Evolutionary conservation across 768 basidiomycete species (phyloP), one percentile per base, ranked within the genome.

Genomic region (Auriscalpium orientale): DNA sequence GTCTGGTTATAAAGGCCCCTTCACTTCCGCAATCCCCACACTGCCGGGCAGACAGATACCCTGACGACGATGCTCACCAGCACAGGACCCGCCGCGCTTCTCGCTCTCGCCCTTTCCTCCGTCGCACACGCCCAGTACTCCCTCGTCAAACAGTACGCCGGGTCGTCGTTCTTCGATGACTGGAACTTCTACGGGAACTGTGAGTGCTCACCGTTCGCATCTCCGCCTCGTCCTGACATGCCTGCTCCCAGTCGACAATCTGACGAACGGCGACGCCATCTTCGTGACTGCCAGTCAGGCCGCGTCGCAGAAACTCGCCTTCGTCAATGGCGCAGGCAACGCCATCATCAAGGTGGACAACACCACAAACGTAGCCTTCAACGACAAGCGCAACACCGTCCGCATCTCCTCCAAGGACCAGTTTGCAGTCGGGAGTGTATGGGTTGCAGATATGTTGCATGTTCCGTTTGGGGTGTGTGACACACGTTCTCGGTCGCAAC

Each of bases 321-420:
- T 77, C 62, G 77, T 87, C 45, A 84, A 90, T 8, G 60, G 72
- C 16, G 84, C 86, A 3, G 84, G 83, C 13, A 85, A 85, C 58
- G 88, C 87, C 1, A 81, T 91, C 63, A 85, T 91, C 65, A 80
- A 78, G 63, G 87, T 90, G 12, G 89, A 90, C 71, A 89, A 89
- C 65, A 80, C 77, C 33, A 74, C 83, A 1, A 72, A 64, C 1
- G 78, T 87, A 16, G 66, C 66, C 16, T 63, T 57, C 60, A 77
- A 79, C 58, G 59, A 82, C 43, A 86, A 87, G 65, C 76, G 88
- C 58, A 84, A 87, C 64, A 79, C 81, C 0, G 79, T 89, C 10
- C 77, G 85, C n/a, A 81, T 89, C 49, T 67, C 81, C 6, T 76
- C 77, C 16, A 76, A 77, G 37, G 81, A 85, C 53, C 67, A 74